Evolutionary conservation across 148 eudicot genomes (phyloP).

Genomic region (Vaccinium darrowii): DNA sequence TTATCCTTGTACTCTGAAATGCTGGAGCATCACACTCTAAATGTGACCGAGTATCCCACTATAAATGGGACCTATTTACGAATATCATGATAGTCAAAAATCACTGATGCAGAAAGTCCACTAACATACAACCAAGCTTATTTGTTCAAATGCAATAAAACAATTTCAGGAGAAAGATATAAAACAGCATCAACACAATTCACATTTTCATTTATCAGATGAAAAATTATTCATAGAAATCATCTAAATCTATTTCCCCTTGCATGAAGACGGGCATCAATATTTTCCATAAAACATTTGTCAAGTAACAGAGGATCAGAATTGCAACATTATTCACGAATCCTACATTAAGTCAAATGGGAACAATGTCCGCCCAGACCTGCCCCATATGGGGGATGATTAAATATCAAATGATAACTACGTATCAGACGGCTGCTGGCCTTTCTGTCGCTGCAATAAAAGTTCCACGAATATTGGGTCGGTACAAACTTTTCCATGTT

Average conservation of each 20-base stretch:
- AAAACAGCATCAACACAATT: background rate
- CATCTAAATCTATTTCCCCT: background rate
- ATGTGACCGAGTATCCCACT: background rate
- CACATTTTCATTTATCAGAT: background rate
- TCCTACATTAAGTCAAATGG: background rate
- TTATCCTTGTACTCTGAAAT: too few relatives aligned
- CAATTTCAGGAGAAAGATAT: background rate
- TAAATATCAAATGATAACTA: background rate
- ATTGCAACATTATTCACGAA: background rate
- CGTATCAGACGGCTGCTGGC: slow-evolving; percentile 60
- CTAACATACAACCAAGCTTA: background rate
- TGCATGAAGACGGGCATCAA: background rate
- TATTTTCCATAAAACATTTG: background rate
- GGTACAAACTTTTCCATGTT: slow-evolving; percentile 8
- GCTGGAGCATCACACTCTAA: background rate
- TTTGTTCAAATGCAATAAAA: background rate
- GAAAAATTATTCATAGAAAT: background rate
- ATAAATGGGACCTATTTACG: background rate
- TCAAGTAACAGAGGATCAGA: background rate
- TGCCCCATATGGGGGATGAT: background rate
- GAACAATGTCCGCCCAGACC: background rate
- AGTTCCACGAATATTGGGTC: slow-evolving; percentile 37
- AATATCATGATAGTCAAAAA: background rate
- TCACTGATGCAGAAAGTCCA: background rate
- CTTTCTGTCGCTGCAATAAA: slow-evolving; percentile 74